phyloP scores from a whole-genome alignment of 2,329 filamentous ascomycete species.

The Fusarium multiceps region DNA sequence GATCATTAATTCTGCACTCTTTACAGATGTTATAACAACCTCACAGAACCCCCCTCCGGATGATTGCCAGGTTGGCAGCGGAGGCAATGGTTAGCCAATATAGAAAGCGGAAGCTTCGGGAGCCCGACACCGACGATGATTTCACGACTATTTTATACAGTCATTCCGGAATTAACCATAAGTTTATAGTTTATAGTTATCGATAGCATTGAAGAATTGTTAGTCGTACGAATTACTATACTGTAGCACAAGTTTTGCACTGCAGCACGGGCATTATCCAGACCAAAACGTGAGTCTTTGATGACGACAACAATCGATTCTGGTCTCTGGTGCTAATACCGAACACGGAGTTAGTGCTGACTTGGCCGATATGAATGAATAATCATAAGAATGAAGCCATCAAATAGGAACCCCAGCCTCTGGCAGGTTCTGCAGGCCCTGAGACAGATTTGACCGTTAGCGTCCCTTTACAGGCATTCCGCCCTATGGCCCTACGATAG shows the following conservation, averaged over 20 bases:
- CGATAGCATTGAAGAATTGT: not conserved
- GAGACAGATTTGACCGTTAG: not conserved
- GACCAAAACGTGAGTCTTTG: slow-evolving; percentile 16
- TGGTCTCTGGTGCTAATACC: slow-evolving; percentile 11
- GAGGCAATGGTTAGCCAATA: not conserved
- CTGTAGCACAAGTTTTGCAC: not conserved
- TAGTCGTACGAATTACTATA: not conserved
- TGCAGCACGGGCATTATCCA: not conserved
- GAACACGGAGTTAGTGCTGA: slow-evolving; percentile 35
- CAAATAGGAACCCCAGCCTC: slow-evolving; percentile 6
- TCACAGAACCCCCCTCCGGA: slow-evolving; percentile 3
- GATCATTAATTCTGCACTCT: slow-evolving; percentile 9
- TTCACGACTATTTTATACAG: not conserved
- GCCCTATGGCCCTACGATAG: slow-evolving; percentile 12
- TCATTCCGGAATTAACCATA: slow-evolving; percentile 8
- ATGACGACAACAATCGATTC: slow-evolving; percentile 30
- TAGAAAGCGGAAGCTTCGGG: slow-evolving; percentile 20
- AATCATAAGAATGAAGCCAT: slow-evolving; percentile 13
- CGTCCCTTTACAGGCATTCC: not conserved
- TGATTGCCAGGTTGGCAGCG: not conserved
- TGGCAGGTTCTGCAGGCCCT: not conserved
- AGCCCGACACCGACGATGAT: not conserved
- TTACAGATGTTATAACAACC: not conserved
- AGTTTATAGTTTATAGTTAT: slow-evolving; percentile 24
- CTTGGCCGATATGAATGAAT: slow-evolving; percentile 15